Evolutionary conservation across 228 moss, liverwort and hornwort species (phyloP).

Genomic region (Sphagnum magellanicum): DNA sequence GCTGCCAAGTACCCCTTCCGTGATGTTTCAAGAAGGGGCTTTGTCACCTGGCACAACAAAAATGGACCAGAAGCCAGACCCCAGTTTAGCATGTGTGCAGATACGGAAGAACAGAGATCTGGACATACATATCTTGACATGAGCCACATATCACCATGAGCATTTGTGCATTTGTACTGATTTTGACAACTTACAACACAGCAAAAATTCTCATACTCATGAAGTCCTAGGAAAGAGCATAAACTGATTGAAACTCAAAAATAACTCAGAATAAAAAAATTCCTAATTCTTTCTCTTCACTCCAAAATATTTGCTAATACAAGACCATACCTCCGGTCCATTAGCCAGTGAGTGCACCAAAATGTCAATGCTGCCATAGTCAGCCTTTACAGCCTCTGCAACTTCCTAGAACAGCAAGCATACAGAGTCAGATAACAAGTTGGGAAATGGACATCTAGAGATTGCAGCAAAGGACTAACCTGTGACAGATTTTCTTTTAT

Average conservation of each 20-base stretch:
- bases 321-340: slow-evolving; percentile 76
- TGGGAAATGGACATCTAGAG: too few species aligned
- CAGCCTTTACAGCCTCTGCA: slow-evolving; percentile 73
- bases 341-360: slow-evolving; percentile 95
- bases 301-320: neutral
- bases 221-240: neutral
- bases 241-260: neutral
- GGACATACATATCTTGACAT: too few species aligned
- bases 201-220: too few species aligned
- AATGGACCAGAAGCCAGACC: too few species aligned
- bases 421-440: too few species aligned
- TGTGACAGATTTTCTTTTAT: too few species aligned
- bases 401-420: slow-evolving; percentile 50
- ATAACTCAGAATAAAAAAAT: neutral
- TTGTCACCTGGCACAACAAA: slow-evolving; percentile 58
- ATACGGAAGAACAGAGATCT: too few species aligned
- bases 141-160: too few species aligned
- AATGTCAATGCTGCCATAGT: slow-evolving; percentile 92
- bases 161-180: too few species aligned
- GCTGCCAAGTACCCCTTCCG: slow-evolving; percentile 94
- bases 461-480: too few species aligned
- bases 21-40: slow-evolving; percentile 88
- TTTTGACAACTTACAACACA: too few species aligned
- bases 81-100: too few species aligned
- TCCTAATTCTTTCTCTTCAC: neutral